phyloP scores from a whole-genome alignment of 495 filamentous ascomycete species.

The Penicillium fimorum region DNA sequence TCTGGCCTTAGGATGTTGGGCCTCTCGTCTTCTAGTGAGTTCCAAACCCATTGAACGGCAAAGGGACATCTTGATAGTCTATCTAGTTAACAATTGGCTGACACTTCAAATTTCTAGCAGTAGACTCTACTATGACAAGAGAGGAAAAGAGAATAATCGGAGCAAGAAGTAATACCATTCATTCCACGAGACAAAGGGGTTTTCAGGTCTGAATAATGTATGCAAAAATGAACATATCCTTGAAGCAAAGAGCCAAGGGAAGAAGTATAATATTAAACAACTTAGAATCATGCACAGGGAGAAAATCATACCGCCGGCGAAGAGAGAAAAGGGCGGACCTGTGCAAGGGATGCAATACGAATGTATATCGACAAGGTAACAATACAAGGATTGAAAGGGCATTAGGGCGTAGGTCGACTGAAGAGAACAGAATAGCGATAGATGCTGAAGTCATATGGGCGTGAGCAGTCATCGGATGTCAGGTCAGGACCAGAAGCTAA shows the following conservation, averaged over 20 bases:
- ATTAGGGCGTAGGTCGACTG: conserved; percentile 29
- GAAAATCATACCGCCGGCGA: conserved; percentile 14
- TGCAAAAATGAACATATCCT: conserved; percentile 12
- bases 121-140: not conserved
- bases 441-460: conserved; percentile 24
- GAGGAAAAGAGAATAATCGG: not conserved
- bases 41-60: not conserved
- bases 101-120: not conserved
- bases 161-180: not conserved
- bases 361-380: conserved; percentile 31
- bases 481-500: conserved; percentile 7
- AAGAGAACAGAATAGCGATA: conserved; percentile 8
- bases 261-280: conserved; percentile 35
- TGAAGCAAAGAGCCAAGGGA: conserved; percentile 9
- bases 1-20: not conserved
- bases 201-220: not conserved
- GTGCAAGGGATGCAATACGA: conserved; percentile 28
- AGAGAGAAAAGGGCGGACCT: conserved; percentile 22
- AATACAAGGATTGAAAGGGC: conserved; percentile 25
- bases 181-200: not conserved
- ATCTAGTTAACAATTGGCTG: not conserved
- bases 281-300: conserved; percentile 27
- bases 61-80: not conserved
- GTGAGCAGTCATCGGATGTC: conserved; percentile 26
- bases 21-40: not conserved